Conservation (phyloP, 768 basidiomycete species). For the Coprinopsis marcescibilis region DNA sequence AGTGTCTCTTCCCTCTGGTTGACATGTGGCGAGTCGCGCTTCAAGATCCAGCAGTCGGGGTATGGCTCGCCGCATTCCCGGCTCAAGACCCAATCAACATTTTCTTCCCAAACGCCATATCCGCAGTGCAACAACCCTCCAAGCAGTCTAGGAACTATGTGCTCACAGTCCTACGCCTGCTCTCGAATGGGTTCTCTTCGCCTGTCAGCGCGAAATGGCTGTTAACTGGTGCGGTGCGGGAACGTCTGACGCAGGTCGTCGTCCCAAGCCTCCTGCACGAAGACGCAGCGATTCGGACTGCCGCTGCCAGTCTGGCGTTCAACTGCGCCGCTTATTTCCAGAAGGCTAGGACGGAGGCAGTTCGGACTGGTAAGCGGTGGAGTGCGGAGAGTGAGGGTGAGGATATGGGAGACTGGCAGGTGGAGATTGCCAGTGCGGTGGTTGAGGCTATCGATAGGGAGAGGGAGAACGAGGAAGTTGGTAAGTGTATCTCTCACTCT, state of each 20-base stretch:
- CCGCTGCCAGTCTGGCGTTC: constrained; percentile 80
- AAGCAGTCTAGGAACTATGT: constrained; percentile 48
- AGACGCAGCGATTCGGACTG: constrained; percentile 64
- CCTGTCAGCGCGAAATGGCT: constrained; percentile 39
- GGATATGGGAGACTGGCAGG: constrained; percentile 78
- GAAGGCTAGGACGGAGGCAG: constrained; percentile 44
- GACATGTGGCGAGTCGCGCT: constrained; percentile 81
- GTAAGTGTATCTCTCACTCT: constrained; percentile 36
- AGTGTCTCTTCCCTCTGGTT: constrained; percentile 70
- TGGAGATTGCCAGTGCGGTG: constrained; percentile 80
- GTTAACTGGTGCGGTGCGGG: constrained; percentile 20
- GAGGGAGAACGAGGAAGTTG: constrained; percentile 70
- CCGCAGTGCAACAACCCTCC: constrained; percentile 22
- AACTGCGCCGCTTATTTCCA: constrained; percentile 68
- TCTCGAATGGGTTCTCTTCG: constrained; percentile 62
- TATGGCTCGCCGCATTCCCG: constrained; percentile 34
- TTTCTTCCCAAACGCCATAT: constrained; percentile 41
- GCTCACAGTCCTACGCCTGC: constrained; percentile 61
- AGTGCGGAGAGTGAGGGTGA: constrained; percentile 28
- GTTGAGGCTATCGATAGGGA: constrained; percentile 74
- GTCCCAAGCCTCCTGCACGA: constrained; percentile 64
- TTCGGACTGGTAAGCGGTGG: constrained; percentile 23
- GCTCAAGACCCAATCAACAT: constrained; percentile 34
- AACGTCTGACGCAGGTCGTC: constrained; percentile 45
- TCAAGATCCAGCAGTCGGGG: constrained; percentile 53